Evolutionary conservation across 257 asterid species (phyloP).

Genomic region (Apocynum venetum): DNA sequence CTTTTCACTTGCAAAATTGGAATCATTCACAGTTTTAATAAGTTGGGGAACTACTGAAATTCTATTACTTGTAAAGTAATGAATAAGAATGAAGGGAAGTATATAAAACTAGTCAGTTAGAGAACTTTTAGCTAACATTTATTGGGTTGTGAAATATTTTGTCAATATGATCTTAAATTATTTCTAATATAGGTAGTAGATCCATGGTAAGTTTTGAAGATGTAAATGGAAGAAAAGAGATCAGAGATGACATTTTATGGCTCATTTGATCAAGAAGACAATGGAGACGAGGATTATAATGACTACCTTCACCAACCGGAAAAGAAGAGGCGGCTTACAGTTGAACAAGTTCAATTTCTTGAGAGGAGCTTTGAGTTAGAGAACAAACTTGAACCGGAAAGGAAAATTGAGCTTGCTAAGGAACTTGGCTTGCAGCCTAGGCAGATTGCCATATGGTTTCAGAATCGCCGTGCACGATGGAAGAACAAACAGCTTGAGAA

Average conservation of each 20-base stretch:
- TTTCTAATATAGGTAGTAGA: slow-evolving; percentile 39
- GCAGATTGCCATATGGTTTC: slow-evolving; percentile 84
- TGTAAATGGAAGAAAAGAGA: slow-evolving; percentile 39
- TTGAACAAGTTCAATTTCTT: slow-evolving; percentile 65
- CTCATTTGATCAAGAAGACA: slow-evolving; percentile 52
- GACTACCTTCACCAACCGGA: slow-evolving; percentile 63
- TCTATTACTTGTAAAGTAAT: neutral
- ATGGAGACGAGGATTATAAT: slow-evolving; percentile 53
- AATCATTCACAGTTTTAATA: neutral
- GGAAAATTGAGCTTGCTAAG: slow-evolving; percentile 71
- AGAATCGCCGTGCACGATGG: slow-evolving; percentile 80
- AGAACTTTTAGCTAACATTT: neutral
- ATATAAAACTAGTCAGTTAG: neutral
- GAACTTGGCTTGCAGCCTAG: slow-evolving; percentile 74
- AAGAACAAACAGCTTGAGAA: slow-evolving; percentile 71
- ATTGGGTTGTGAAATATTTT: neutral
- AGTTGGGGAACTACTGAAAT: neutral
- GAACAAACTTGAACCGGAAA: slow-evolving; percentile 77
- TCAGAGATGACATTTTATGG: slow-evolving; percentile 33
- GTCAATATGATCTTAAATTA: neutral
- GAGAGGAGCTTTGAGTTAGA: slow-evolving; percentile 67
- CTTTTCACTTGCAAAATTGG: neutral
- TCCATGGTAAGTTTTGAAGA: slow-evolving; percentile 62
- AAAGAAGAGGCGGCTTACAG: slow-evolving; percentile 71
- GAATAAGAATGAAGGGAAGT: neutral